Evolutionary conservation across 208 protist species (phyloP), one percentile per base, ranked within the genome.

Genomic region (Borovskyia barvae): DNA sequence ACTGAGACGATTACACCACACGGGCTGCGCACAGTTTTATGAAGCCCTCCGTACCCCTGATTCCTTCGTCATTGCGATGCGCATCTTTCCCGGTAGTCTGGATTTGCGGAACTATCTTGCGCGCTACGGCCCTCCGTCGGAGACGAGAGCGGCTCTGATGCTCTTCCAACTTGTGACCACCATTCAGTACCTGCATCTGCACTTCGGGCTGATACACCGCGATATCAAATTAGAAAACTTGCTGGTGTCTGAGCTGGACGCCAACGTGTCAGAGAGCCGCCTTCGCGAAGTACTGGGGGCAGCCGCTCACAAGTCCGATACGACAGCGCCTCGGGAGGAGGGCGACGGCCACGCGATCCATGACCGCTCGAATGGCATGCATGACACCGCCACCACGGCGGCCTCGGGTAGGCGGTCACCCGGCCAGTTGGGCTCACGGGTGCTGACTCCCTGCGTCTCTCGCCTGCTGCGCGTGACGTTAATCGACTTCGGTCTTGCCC

Each of bases 171-270:
- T 93, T 3, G 48, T 93, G n/a, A 63, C 61, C 35, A 89, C 80
- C 0, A 53, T 93, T 4, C 59, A 85, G 33, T 93, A 90, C 56
- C 60, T 93, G 29, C 86, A 93, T 56, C 61, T 69, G 33, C 56
- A 48, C 26, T 76, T 89, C 28, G 82, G 82, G 4, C 53, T 93
- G 24, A 70, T 93, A 17, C 86, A 93, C 51, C 80, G 86, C 19
- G 86, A 93, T 64, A 93, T 93, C 51, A 93, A 93, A 55, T 53
- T 90, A 41, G 82, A 93, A 43, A 93, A 93, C 45, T 19, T 93
- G 3, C 63, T 93, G 25, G 58, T 90, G 30, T 90, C 82, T 1
- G 61, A 66, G 35, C 48, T 72, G 0, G 75, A 85, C 47, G 30
- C 41, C 12, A 0, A 17, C 0, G 65, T 75, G 20, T 53, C 79